Evolutionary conservation across 2,329 filamentous ascomycete genomes (phyloP).

Genomic region (Colletotrichum sp.): DNA sequence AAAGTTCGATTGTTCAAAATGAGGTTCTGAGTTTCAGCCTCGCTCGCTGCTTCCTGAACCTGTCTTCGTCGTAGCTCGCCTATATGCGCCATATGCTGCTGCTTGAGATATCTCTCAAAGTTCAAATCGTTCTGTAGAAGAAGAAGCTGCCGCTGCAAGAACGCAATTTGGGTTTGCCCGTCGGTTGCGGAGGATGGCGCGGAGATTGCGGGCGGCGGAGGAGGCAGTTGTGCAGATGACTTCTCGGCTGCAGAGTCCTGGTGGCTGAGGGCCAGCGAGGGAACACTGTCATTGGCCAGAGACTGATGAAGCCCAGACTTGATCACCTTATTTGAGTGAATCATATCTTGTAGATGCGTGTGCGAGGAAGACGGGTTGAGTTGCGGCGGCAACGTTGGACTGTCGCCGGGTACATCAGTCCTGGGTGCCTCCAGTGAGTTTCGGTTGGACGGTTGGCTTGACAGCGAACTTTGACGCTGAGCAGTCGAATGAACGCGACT

Average conservation of each 20-base stretch:
- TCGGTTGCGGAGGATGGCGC: constrained; percentile 27
- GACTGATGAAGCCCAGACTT: constrained; percentile 62
- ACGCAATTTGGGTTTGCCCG: constrained; percentile 47
- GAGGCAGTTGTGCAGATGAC: constrained; percentile 31
- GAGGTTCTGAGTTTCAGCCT: constrained; percentile 83
- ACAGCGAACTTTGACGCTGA: constrained; percentile 52
- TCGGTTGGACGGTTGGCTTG: constrained; percentile 54
- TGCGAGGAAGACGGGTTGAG: constrained; percentile 53
- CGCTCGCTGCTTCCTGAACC: constrained; percentile 76
- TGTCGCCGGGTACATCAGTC: constrained; percentile 55
- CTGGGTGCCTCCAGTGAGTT: constrained; percentile 37
- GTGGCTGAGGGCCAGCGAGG: constrained; percentile 57
- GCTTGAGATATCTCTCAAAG: constrained; percentile 83
- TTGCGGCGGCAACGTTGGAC: constrained; percentile 65
- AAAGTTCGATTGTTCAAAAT: constrained; percentile 78
- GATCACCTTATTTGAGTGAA: constrained; percentile 63
- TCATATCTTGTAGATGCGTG: constrained; percentile 64
- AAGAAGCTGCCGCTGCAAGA: constrained; percentile 76
- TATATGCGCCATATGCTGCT: constrained; percentile 83
- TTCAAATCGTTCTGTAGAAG: constrained; percentile 80
- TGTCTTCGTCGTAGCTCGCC: constrained; percentile 78
- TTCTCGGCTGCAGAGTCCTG: constrained; percentile 51
- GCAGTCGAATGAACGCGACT: constrained; percentile 40
- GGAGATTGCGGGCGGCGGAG: constrained; percentile 26
- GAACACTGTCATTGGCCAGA: constrained; percentile 62